These are phyloP conservation scores for Penicillium sp. DNA, from an alignment of 2,329 filamentous ascomycete species.

Conservation along the genomic window DNA sequence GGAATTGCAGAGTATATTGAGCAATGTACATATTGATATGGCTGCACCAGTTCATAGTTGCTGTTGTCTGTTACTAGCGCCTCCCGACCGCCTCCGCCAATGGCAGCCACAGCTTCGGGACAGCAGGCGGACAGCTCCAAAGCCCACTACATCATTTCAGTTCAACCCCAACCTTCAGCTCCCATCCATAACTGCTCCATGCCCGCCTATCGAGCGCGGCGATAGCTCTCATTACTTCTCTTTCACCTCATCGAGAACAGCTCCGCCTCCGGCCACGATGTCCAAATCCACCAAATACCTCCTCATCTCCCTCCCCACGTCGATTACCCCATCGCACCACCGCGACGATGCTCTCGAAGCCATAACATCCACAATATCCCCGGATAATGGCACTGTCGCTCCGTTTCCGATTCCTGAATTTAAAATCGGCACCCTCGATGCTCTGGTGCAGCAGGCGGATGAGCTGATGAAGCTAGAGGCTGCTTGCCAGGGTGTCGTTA, in stretches of 20 bases:
- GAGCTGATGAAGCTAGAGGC: slow-evolving; percentile 87
- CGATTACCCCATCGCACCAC: slow-evolving; percentile 80
- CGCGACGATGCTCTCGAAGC: slow-evolving; percentile 80
- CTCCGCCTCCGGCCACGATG: slow-evolving; percentile 34
- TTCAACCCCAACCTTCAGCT: slow-evolving; percentile 2
- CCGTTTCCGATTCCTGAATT: slow-evolving; percentile 88
- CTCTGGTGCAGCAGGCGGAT: slow-evolving; percentile 93
- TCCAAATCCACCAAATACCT: slow-evolving; percentile 69
- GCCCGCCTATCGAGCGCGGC: slow-evolving; percentile 33
- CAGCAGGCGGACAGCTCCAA: slow-evolving; percentile 16
- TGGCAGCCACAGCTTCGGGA: slow-evolving; percentile 16
- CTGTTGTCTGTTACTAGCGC: not conserved
- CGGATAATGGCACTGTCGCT: slow-evolving; percentile 75
- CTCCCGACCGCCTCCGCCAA: slow-evolving; percentile 19
- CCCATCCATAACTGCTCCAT: slow-evolving; percentile 17
- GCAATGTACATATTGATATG: not conserved
- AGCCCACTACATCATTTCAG: slow-evolving; percentile 17
- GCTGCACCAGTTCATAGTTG: not conserved
- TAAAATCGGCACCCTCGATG: slow-evolving; percentile 97
- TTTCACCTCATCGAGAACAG: not conserved
- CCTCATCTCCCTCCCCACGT: slow-evolving; percentile 86
- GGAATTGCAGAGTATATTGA: not conserved
- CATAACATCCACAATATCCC: slow-evolving; percentile 71
- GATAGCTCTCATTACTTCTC: slow-evolving; percentile 20
- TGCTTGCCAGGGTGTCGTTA: slow-evolving; percentile 79